These are phyloP conservation scores for Amaranthus hypochondriacus DNA, from an alignment of 148 eudicot genomes.

Conservation along the genomic window DNA sequence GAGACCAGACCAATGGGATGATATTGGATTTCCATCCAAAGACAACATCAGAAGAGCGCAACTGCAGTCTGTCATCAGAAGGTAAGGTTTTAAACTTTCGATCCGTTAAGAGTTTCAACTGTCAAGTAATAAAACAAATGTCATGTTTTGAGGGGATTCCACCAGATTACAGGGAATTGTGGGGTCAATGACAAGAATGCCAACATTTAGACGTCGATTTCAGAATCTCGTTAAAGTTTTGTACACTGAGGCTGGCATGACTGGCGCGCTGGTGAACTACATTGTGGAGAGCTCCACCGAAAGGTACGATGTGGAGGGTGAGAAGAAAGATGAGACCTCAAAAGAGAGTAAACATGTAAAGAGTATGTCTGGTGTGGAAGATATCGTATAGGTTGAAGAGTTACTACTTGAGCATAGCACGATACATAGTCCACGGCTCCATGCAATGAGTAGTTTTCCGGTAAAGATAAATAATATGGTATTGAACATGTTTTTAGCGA, in stretches of 20 bases:
- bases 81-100: conserved; percentile 30
- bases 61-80: conserved; percentile 64
- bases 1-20: conserved; percentile 76
- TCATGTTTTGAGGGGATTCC: not conserved
- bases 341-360: not conserved
- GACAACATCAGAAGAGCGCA: conserved; percentile 78
- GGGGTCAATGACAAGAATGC: conserved; percentile 71
- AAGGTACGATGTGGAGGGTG: not conserved
- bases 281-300: conserved; percentile 21
- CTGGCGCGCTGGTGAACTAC: conserved; percentile 35
- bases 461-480: no score
- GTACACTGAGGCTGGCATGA: conserved; percentile 59
- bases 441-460: no score
- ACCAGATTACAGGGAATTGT: conserved; percentile 78
- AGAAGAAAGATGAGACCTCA: not conserved
- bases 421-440: no score
- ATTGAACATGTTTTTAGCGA: no score
- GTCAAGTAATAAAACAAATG: not conserved
- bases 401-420: not conserved
- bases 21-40: conserved; percentile 55
- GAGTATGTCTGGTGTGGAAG: not conserved
- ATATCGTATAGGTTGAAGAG: conserved; percentile 11
- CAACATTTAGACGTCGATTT: conserved; percentile 74
- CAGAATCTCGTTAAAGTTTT: conserved; percentile 61
- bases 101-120: not conserved